phyloP scores from a whole-genome alignment of 1,284 basidiomycete species.

The Schizophyllum amplum region DNA sequence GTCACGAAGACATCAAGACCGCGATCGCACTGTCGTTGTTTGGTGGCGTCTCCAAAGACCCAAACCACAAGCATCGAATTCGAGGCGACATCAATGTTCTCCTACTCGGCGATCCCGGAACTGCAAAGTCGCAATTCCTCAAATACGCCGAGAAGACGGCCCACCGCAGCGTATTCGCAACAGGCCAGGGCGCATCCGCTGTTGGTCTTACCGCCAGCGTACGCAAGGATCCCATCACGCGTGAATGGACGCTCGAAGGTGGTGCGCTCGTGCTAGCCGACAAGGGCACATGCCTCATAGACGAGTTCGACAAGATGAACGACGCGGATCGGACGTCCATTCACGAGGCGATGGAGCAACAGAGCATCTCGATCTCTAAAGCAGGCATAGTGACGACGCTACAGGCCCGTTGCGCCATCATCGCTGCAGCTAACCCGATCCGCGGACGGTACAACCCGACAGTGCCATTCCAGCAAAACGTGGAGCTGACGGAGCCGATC shows the following conservation, averaged over 20 bases:
- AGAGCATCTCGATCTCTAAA: conserved; percentile 99
- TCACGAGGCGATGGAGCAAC: conserved; percentile 99
- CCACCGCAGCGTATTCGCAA: conserved; percentile 95
- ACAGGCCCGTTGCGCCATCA: conserved; percentile 94
- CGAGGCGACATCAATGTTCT: conserved; percentile 97
- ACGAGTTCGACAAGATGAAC: conserved; percentile 99
- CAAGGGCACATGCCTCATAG: conserved; percentile 97
- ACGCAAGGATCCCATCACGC: conserved; percentile 93
- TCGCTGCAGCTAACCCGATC: conserved; percentile 97
- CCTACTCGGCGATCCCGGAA: conserved; percentile 94
- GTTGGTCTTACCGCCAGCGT: conserved; percentile 98
- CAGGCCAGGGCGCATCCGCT: conserved; percentile 95
- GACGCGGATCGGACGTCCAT: conserved; percentile 96
- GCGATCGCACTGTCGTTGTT: conserved; percentile 94
- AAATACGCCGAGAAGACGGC: conserved; percentile 99
- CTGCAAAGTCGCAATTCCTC: conserved; percentile 98
- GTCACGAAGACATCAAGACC: conserved; percentile 98
- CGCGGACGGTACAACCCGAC: conserved; percentile 96
- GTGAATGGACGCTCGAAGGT: conserved; percentile 98
- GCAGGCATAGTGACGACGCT: conserved; percentile 97
- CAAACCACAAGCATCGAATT: conserved; percentile 94
- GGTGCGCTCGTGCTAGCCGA: conserved; percentile 96
- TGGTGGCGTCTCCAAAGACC: conserved; percentile 90
- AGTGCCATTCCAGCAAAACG: conserved; percentile 96
- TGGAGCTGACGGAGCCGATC: conserved; percentile 97